Evolutionary conservation across 768 basidiomycete genomes (phyloP), one percentile per base, ranked within the genome.

Genomic region (Boletus barrowsii): DNA sequence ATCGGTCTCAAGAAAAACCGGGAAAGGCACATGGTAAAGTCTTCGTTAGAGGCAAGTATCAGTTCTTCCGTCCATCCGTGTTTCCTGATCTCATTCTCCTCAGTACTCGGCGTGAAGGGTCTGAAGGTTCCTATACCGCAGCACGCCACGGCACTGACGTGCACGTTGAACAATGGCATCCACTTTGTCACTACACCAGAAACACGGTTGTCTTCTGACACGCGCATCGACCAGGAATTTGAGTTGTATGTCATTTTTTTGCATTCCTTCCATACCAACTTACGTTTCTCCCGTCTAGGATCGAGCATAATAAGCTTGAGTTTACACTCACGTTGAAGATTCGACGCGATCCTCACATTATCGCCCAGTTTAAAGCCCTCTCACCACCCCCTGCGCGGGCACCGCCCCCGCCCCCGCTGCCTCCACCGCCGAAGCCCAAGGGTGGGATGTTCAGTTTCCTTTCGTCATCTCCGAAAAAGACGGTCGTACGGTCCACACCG

Each of bases 101-200:
- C 42, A 96, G 95, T 98, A 22, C 68, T 91, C 33, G 84, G 86
- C 35, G 78, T 93, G 54, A 88, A 82, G 61, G 81, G 79, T 44
- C 75, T 97, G 36, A 76, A 81, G 51, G 73, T 97, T 32, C 94
- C 95, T 1, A 60, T 98, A 30, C 95, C 94, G 0, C 73, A 75
- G n/a, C 79, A 90, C 58, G 72, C 81, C 0, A 93, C 94, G 0
- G 79, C 75, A 26, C 75, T 97, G 54, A 87, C 86, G 10, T 92
- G 92, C 68, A 93, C 92, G 0, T 77, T 98, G 57, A 97, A 98
- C 72, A 98, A 98, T 63, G 95, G 94, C 9, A 95, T 98, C 47
- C 94, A 97, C 70, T 94, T 88, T 59, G 95, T 98, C 35, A 91
- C 90, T 5, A 97, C 92, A 9, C 93, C 90, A 1, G 88, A 90